Percentiles rank a stretch among this genome's conserved stretches.
These are phyloP conservation scores for Thalassiosira exigua DNA, from an alignment of 352 stramenopile species.

Conservation along the genomic window DNA sequence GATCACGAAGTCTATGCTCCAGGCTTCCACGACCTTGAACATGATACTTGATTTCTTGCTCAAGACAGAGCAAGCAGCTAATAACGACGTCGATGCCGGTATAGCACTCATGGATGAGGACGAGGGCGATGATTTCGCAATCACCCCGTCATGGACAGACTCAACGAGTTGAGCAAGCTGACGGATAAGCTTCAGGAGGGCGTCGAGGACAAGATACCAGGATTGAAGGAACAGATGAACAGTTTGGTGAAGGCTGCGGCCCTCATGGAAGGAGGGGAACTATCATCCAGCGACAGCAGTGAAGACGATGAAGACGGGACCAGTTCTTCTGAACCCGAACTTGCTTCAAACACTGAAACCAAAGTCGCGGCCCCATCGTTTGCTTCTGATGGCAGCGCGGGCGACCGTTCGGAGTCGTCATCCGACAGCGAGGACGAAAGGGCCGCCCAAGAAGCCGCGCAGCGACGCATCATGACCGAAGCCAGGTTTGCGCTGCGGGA, in stretches of 20 bases:
- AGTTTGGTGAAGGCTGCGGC: conserved; percentile 72
- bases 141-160: conserved; percentile 76
- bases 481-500: no score
- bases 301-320: conserved; percentile 42
- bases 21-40: no score
- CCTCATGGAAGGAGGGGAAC: conserved; percentile 55
- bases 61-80: conserved; percentile 57
- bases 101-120: conserved; percentile 32
- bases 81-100: conserved; percentile 16
- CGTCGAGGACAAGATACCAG: conserved; percentile 62
- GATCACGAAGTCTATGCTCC: no score
- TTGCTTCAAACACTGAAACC: conserved; percentile 5
- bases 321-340: conserved; percentile 37
- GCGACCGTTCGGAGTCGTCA: no score
- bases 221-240: conserved; percentile 68
- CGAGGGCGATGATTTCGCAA: conserved; percentile 51
- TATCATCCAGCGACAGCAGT: conserved; percentile 36
- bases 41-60: conserved; percentile 77
- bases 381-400: no score
- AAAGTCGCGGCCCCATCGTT: no score
- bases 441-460: no score
- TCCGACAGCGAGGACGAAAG: no score
- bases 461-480: no score
- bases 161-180: conserved; percentile 76
- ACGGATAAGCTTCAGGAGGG: conserved; percentile 70